Evolutionary conservation across 1,139 yeast species (phyloP), one percentile per base, ranked within the genome.

Genomic region (Diutina mesorugosa): DNA sequence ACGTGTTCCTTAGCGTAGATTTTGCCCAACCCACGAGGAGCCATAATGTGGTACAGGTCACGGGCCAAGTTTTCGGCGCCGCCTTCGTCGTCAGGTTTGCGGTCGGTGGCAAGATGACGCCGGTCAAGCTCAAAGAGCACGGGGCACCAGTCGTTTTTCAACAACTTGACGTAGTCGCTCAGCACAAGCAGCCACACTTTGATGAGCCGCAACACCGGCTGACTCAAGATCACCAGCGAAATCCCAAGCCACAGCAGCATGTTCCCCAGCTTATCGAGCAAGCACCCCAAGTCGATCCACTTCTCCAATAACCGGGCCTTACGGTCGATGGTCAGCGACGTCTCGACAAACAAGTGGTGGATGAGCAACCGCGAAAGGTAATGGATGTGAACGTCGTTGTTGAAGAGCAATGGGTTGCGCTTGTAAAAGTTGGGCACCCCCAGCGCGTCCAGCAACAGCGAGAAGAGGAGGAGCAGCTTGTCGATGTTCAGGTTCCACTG

Each of bases 241-340:
- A 91, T 85, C 1, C 97, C 97, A 46, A 90, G 72, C 98, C 98
- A 93, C 38, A 95, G 86, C 0, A 91, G 91, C 93, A 90, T 89
- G 66, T 93, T 96, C 55, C 99, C 99, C 32, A 81, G 73, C 60
- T 81, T 82, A 65, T 90, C 95, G 60, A 91, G 79, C 45, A 78
- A 72, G 61, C 88, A 83, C 5, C 97, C 98, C 55, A 91, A 74
- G 60, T 85, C 84, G 55, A 91, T 87, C 99, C 98, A 93, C 67
- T 84, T 87, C 57, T 84, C 83, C 53, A 91, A 68, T 12, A 90
- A 66, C 53, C 80, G 71, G 0, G 96, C 96, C 59, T 93, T 80
- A 55, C 73, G 70, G 55, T 73, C 77, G 12, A 55, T 57, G 12
- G 56, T 46, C 45, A 28, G 29, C 55, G 45, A 48, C 16, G 72